Percentiles rank a stretch among this genome's conserved stretches.
Evolutionary conservation across 2,329 filamentous ascomycete species (phyloP).

Genomic region (Escovopsis sp.): DNA sequence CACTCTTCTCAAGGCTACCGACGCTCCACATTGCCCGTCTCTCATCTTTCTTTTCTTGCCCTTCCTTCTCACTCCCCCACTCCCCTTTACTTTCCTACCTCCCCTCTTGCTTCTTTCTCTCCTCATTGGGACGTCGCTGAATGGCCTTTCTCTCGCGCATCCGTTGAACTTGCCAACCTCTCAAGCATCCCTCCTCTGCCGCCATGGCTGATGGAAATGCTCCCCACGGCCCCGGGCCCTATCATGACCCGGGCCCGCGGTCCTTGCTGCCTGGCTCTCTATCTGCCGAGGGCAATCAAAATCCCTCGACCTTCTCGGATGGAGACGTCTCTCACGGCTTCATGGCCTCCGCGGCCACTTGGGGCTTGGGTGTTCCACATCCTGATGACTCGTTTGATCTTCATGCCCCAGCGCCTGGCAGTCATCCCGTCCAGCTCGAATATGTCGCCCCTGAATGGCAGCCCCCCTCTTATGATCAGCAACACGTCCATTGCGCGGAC

Average conservation of each 20-base stretch:
- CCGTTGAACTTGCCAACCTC: conserved; percentile 3
- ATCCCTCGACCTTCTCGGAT: conserved; percentile 16
- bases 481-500: conserved; percentile 17
- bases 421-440: conserved; percentile 19
- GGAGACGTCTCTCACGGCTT: conserved; percentile 22
- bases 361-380: conserved; percentile 34
- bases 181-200: conserved; percentile 3
- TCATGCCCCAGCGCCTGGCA: conserved; percentile 21
- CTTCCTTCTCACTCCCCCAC: too few species aligned
- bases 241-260: conserved; percentile 25
- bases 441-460: conserved; percentile 22
- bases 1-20: too few species aligned
- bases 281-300: conserved; percentile 15
- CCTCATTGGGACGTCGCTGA: conserved; percentile 1
- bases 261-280: conserved; percentile 22
- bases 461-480: conserved; percentile 19
- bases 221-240: conserved; percentile 26
- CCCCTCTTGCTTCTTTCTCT: conserved; percentile 1
- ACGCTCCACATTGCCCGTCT: too few species aligned
- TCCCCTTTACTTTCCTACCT: too few species aligned
- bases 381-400: conserved; percentile 32
- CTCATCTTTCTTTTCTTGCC: too few species aligned
- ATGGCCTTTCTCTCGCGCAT: conserved; percentile 5
- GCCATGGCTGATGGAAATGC: conserved; percentile 26
- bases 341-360: conserved; percentile 20